These are phyloP conservation scores for Penicillium diatomitis DNA, from an alignment of 495 filamentous ascomycete genomes.

Conservation along the genomic window DNA sequence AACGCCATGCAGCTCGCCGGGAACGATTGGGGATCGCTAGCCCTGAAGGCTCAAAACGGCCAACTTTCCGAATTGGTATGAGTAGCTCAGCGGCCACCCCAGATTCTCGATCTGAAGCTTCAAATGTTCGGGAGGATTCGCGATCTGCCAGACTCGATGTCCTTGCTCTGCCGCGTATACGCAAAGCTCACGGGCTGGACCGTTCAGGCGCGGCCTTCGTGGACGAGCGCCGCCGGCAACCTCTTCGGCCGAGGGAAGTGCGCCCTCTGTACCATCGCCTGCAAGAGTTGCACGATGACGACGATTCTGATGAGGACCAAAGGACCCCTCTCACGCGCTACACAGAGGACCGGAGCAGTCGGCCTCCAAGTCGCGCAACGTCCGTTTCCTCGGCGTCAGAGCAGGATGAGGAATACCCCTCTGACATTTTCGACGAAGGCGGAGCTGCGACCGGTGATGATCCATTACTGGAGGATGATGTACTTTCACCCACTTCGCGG, in stretches of 20 bases:
- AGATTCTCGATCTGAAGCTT: conserved; percentile 46
- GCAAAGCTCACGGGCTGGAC: conserved; percentile 52
- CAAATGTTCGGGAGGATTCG: conserved; percentile 22
- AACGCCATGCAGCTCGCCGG: conserved; percentile 63
- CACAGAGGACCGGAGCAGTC: conserved; percentile 74
- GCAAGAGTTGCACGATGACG: conserved; percentile 46
- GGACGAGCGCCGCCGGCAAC: conserved; percentile 63
- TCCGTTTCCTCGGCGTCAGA: conserved; percentile 57
- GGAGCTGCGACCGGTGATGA: background rate
- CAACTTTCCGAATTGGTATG: conserved; percentile 36
- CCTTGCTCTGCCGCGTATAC: conserved; percentile 59
- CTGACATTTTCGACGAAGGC: conserved; percentile 15
- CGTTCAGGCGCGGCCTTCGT: conserved; percentile 60
- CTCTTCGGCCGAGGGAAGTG: conserved; percentile 41
- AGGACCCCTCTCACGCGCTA: conserved; percentile 54
- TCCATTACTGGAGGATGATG: conserved; percentile 4
- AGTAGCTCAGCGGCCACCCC: conserved; percentile 56
- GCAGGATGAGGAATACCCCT: conserved; percentile 45
- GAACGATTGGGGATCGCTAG: conserved; percentile 69
- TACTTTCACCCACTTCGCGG: conserved; percentile 40
- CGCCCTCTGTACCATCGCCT: conserved; percentile 50
- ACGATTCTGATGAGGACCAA: conserved; percentile 53
- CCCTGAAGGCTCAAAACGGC: conserved; percentile 46
- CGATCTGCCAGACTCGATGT: conserved; percentile 44
- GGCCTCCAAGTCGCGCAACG: conserved; percentile 69